Evolutionary conservation across 108 stramenopile species (phyloP).

Genomic region (Cyclotella choctawhatcheeana): DNA sequence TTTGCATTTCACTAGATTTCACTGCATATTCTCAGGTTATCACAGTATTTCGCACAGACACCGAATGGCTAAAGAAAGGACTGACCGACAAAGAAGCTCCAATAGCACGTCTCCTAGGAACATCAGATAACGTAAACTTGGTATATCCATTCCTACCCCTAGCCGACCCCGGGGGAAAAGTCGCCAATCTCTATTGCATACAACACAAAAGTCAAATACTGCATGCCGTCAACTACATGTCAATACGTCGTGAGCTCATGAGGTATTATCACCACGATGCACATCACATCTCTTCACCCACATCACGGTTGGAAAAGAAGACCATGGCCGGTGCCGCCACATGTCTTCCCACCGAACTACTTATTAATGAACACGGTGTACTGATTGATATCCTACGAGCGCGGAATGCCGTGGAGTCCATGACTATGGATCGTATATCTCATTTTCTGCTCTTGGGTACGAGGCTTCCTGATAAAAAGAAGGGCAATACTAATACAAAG

Average conservation of each 20-base stretch:
- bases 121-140: background rate
- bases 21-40: too few species aligned
- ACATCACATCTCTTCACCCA: slow-evolving; percentile 1
- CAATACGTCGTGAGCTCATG: background rate
- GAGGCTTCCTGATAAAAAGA: background rate
- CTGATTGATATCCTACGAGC: slow-evolving; percentile 14
- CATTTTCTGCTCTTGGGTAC: slow-evolving; percentile 6
- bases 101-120: slow-evolving; percentile 14
- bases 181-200: slow-evolving; percentile 1
- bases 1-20: background rate
- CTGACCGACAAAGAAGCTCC: slow-evolving; percentile 18
- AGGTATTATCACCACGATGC: background rate
- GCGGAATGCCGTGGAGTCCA: background rate
- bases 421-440: slow-evolving; percentile 5
- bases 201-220: slow-evolving; percentile 1
- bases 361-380: slow-evolving; percentile 9
- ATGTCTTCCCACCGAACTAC: background rate
- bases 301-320: background rate
- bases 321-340: background rate
- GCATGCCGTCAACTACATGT: background rate
- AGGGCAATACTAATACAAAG: too few species aligned
- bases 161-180: slow-evolving; percentile 31
- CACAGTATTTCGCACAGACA: slow-evolving; percentile 20
- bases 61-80: slow-evolving; percentile 13
- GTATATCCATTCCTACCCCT: slow-evolving; percentile 29